Evolutionary conservation across 192 early-diverging fungal species (phyloP), one percentile per base, ranked within the genome.

Genomic region (Umbelopsis isabellina): DNA sequence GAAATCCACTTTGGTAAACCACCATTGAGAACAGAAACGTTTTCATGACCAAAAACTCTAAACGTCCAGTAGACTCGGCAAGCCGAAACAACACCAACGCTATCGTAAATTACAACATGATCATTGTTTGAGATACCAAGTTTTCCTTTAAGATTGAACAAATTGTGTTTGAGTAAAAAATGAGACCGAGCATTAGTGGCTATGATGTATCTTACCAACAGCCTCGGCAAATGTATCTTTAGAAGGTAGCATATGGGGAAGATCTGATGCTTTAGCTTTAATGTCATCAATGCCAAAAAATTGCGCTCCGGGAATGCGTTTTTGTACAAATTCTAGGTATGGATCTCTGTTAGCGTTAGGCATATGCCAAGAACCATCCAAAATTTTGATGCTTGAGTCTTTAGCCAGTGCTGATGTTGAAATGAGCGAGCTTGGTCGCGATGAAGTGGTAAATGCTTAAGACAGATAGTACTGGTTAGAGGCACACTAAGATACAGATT

Each of bases 341-440:
- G 90, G 79, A 66, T 92, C 79, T 47, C 91, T 86, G 33, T 85
- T 86, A 22, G 85, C 47, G 44, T 86, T 87, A 11, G 93, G 93
- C 81, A 97, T 89, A 80, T 97, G 91, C 95, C 95, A 98, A 16
- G 93, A 93, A 37, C 91, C 92, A 80, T 98, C 97, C 1, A 98
- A 74, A 3, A 93, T 81, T n/a, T 91, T 88, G 65, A 95, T 89
- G 44, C 79, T 70, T 41, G 69, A 22, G 21, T 44, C 47, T 13
- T 53, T 65, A 4, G 72, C 58, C 3, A 77, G 45, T 45, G 69
- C 66, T 18, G 69, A 35, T 11, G 66, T 52, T 2, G 68, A 70
- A 4, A 77, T 23, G 45, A 77, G 68, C 12, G 55, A 35, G 30
- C 55, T 61, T 27, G 55, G 55, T 12, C 55, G 55, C 27, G 55